Conservation (phyloP, 2,329 filamentous ascomycete genomes). For the Acrocalymma vagum region DNA sequence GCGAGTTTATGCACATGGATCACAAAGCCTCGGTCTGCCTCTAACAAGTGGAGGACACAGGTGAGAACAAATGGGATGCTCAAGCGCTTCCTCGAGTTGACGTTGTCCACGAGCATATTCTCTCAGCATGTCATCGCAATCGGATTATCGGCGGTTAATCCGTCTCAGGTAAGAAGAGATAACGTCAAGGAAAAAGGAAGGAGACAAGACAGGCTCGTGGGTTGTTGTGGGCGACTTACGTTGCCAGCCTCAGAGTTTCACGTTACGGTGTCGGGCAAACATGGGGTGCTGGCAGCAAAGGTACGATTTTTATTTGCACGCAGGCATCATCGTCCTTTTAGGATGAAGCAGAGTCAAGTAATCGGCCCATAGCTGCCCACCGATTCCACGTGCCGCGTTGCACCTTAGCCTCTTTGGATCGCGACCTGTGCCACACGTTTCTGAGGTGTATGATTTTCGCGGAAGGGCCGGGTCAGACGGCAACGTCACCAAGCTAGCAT, state of each 20-base stretch:
- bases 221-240: slow-evolving; percentile 49
- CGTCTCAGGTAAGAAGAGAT: slow-evolving; percentile 1
- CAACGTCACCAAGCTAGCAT: slow-evolving; percentile 28
- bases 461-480: slow-evolving; percentile 33
- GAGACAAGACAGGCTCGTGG: slow-evolving; percentile 2
- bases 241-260: slow-evolving; percentile 76
- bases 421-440: slow-evolving; percentile 31
- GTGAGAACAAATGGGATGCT: slow-evolving; percentile 11
- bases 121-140: not conserved
- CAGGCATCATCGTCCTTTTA: slow-evolving; percentile 9
- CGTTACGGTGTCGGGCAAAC: slow-evolving; percentile 58
- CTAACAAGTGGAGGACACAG: slow-evolving; percentile 7
- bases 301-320: slow-evolving; percentile 11
- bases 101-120: slow-evolving; percentile 3
- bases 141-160: slow-evolving; percentile 9
- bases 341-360: slow-evolving; percentile 15
- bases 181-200: slow-evolving; percentile 13
- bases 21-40: slow-evolving; percentile 16
- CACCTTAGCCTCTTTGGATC: slow-evolving; percentile 25
- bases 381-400: slow-evolving; percentile 33
- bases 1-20: slow-evolving; percentile 15
- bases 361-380: slow-evolving; percentile 20
- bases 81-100: slow-evolving; percentile 4
- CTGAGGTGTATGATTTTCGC: slow-evolving; percentile 40
- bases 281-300: slow-evolving; percentile 8